A percentile compares a stretch with the other conserved stretches of the same genome.
Conservation (phyloP, 139 green algal genomes). For the Haematococcus sp. region DNA sequence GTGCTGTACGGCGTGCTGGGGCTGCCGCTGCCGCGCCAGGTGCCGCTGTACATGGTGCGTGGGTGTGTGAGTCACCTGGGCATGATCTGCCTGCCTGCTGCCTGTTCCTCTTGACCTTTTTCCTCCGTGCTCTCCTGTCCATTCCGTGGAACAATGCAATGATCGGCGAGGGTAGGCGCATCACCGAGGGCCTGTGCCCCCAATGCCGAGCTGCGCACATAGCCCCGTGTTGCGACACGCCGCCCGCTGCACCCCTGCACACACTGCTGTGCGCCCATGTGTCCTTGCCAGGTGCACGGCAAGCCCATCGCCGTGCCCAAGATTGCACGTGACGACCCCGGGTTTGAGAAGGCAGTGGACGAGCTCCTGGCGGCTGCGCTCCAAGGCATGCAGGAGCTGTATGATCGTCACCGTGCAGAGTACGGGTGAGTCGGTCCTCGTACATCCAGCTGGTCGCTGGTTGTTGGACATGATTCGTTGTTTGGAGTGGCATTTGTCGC, state of each 20-base stretch:
- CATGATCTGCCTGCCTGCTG: no score
- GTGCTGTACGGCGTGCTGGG: slow-evolving; percentile 27
- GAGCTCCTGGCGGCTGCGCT: not conserved
- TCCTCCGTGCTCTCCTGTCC: no score
- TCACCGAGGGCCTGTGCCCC: no score
- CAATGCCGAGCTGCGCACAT: no score
- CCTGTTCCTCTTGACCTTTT: no score
- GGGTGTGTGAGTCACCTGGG: not conserved
- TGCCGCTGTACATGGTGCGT: slow-evolving; percentile 16
- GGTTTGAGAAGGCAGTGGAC: slow-evolving; percentile 1
- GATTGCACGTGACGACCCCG: not conserved
- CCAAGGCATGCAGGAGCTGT: slow-evolving; percentile 6
- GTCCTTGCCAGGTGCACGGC: slow-evolving; percentile 1
- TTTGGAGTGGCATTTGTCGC: no score
- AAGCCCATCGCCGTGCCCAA: slow-evolving; percentile 9
- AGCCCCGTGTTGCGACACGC: no score
- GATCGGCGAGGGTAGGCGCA: no score
- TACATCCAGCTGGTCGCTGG: no score
- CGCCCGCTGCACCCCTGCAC: no score
- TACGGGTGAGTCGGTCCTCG: slow-evolving; percentile 10
- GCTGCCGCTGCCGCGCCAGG: slow-evolving; percentile 20
- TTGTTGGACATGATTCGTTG: no score
- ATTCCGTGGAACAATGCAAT: no score
- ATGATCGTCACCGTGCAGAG: slow-evolving; percentile 1
- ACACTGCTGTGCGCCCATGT: not conserved